Evolutionary conservation across 768 basidiomycete genomes (phyloP), one percentile per base, ranked within the genome.

Genomic region (Pholiota conissans): DNA sequence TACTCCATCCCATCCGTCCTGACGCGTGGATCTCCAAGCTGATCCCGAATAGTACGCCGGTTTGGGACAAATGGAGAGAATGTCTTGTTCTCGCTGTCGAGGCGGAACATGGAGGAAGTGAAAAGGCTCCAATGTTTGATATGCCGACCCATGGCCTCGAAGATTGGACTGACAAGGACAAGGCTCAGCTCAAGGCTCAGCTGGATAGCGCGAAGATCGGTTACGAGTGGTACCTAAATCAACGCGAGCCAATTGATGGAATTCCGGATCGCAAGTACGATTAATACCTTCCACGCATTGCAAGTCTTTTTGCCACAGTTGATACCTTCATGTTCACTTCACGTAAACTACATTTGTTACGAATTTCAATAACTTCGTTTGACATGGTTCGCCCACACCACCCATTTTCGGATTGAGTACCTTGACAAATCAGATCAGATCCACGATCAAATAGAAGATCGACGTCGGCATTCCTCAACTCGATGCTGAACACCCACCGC

Each of bases 41-140:
- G 27, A 52, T 62, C 24, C 54, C 60, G 26, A 61, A 61, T 27
- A 42, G 55, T 48, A 61, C 61, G 8, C 54, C 53, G 2, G 54
- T 49, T 5, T 61, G 61, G 61, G 52, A 50, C 10, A 29, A 56
- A 2, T 57, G 57, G 57, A 58, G 58, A 39, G 27, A 42, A 24
- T 47, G 40, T 6, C 42, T 62, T 9, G 37, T 46, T 11, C 42
- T 24, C 10, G 57, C 61, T 5, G 52, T 59, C 13, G 42, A 45
- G n/a, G n/a, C n/a, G n/a, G n/a, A n/a, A 24, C 42, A 22, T 18
- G 42, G 24, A 18, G 6, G 0, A 13, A 20, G 24, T 10, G 42
- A 18, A 1, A 45, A 45, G 22, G 24, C 42, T 24, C 42, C 42
- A 2, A 45, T 22, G 10, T 45, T 45, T 24, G 18, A 20, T 20